Evolutionary conservation across 805 yeast genomes (phyloP), one percentile per base, ranked within the genome.

Genomic region (Lachancea waltii): DNA sequence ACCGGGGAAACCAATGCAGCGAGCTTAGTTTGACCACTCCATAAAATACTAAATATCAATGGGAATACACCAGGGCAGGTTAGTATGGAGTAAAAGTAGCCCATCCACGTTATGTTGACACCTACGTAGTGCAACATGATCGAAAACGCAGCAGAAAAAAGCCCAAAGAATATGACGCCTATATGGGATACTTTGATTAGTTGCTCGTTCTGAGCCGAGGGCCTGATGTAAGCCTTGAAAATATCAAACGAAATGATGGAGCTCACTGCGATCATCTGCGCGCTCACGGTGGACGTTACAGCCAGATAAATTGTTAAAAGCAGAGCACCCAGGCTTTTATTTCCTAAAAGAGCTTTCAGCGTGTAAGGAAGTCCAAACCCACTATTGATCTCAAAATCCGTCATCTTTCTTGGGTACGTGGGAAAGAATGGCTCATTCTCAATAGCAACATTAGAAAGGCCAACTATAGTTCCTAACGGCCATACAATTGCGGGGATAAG

Each of bases 381-480:
- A 3, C 54, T 59, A 34, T 53, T 51, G 20, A 68, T 64, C 42
- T 68, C 67, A 2, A 44, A 50, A 1, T 53, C 35, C 4, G 63
- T 48, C 48, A 69, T 53, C 19, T 23, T 41, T 21, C 51, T 34
- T 8, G 73, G 72, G 50, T 60, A 68, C 1, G 72, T 67, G 34
- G 49, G 38, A n/a, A 52, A 60, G 1, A 33, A 51, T 6, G 64
- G 63, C 31, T 53, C 48, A 7, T 32, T 34, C n/a, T 46, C 33
- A 24, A 62, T 38, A 11, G 62, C 64, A 35, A 54, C 41, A 54
- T 67, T 44, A 5, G 63, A 53, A 28, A 60, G 45, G 16, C 60
- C 64, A 4, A 51, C 50, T 17, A 67, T 45, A 39, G 49, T 33
- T 8, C 57, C 60, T 24, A 62, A 41, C 7, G 58, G 46, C 38